These are phyloP conservation scores for Wallacemonas sp. DNA, from an alignment of 208 protist genomes.

Conservation along the genomic window DNA sequence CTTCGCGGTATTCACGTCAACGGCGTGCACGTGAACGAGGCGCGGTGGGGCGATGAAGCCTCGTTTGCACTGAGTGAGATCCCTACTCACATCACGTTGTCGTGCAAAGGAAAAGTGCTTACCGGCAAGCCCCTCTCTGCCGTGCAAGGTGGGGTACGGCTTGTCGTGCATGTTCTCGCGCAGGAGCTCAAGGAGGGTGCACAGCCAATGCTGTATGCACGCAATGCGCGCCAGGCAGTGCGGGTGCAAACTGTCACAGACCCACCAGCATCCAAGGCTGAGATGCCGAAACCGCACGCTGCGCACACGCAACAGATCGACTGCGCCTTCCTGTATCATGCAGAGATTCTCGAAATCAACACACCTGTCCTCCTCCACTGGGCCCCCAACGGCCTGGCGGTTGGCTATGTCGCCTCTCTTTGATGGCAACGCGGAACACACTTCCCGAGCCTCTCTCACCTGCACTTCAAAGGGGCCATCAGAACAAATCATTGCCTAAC, in stretches of 20 bases:
- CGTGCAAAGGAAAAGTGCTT: slow-evolving; percentile 75
- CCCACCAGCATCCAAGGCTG: not conserved
- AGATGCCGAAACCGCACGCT: not conserved
- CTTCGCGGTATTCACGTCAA: slow-evolving; percentile 94
- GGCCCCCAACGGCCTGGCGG: slow-evolving; percentile 69
- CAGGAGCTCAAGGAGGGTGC: slow-evolving; percentile 53
- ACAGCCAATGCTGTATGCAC: slow-evolving; percentile 77
- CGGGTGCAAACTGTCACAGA: slow-evolving; percentile 23
- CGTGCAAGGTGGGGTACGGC: slow-evolving; percentile 29
- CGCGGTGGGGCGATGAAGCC: slow-evolving; percentile 81
- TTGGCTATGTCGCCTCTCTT: slow-evolving; percentile 45
- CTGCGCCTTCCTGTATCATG: slow-evolving; percentile 73
- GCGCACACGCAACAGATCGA: slow-evolving; percentile 6
- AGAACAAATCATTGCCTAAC: too few relatives aligned
- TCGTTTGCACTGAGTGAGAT: slow-evolving; percentile 92
- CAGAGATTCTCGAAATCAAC: slow-evolving; percentile 63
- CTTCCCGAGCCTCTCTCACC: too few relatives aligned
- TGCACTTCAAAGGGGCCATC: too few relatives aligned
- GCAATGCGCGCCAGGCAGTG: slow-evolving; percentile 77
- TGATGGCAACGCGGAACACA: too few relatives aligned
- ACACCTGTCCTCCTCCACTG: slow-evolving; percentile 74
- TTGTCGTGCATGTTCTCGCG: slow-evolving; percentile 53
- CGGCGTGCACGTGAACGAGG: slow-evolving; percentile 88
- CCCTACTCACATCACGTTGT: slow-evolving; percentile 46
- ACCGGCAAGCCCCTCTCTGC: slow-evolving; percentile 20